Evolutionary conservation across 805 yeast genomes (phyloP).

Genomic region (Metahyphopichia silvanorum): DNA sequence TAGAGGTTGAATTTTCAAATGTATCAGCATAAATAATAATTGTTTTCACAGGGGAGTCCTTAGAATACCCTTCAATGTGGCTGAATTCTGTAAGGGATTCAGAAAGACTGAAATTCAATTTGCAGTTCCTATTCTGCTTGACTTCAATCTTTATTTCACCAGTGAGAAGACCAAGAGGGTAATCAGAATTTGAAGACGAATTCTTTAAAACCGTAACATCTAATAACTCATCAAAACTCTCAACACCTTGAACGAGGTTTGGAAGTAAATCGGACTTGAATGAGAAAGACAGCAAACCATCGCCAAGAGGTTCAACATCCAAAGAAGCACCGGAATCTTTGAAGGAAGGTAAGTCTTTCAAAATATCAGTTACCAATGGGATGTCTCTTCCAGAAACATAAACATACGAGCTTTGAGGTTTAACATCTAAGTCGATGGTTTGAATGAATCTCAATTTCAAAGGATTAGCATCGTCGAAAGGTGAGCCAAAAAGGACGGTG

Average conservation of each 20-base stretch:
- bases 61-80: constrained; percentile 1
- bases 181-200: constrained; percentile 38
- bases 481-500: constrained; percentile 37
- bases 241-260: constrained; percentile 24
- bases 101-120: constrained; percentile 53
- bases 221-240: constrained; percentile 42
- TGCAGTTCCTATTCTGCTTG: constrained; percentile 63
- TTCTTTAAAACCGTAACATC: constrained; percentile 49
- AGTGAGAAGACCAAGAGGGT: constrained; percentile 61
- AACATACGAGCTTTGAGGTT: constrained; percentile 33
- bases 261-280: constrained; percentile 52
- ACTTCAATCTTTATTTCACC: constrained; percentile 61
- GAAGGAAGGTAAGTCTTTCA: constrained; percentile 64
- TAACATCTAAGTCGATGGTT: constrained; percentile 44
- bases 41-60: constrained; percentile 60
- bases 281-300: constrained; percentile 53
- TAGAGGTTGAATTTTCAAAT: constrained; percentile 5
- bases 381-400: constrained; percentile 51
- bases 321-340: constrained; percentile 30
- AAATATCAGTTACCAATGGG: constrained; percentile 38
- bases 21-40: constrained; percentile 49
- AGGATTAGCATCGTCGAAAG: constrained; percentile 65
- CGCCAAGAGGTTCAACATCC: constrained; percentile 31
- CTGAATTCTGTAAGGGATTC: constrained; percentile 20
- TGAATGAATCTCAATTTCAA: constrained; percentile 72